Conservation (phyloP, 1,139 yeast genomes). For the Blastobotrys apis region DNA sequence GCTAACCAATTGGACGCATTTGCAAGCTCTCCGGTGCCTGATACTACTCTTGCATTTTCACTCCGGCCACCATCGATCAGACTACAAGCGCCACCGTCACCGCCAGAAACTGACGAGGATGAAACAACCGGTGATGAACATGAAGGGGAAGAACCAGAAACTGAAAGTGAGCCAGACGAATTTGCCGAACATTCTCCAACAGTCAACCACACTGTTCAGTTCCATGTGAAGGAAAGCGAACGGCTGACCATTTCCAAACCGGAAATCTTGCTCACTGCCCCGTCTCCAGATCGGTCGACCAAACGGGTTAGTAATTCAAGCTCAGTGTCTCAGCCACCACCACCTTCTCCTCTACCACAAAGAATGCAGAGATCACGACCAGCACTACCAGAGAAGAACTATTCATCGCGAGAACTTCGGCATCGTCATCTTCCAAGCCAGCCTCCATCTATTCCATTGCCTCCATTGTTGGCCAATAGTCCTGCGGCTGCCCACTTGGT, state of each 20-base stretch:
- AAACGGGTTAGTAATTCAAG: neutral
- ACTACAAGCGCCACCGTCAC: conserved; percentile 5
- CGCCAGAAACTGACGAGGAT: conserved; percentile 4
- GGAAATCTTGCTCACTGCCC: neutral
- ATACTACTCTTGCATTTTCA: conserved; percentile 6
- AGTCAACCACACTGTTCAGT: too few relatives aligned
- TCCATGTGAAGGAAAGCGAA: neutral
- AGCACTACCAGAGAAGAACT: neutral
- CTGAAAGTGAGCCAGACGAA: neutral
- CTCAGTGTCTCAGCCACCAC: neutral
- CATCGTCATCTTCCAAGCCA: neutral
- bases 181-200: too few relatives aligned
- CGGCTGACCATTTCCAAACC: neutral
- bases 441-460: too few relatives aligned
- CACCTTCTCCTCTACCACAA: neutral
- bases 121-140: neutral
- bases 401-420: neutral
- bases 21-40: conserved; percentile 1
- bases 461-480: too few relatives aligned
- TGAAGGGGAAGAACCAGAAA: neutral
- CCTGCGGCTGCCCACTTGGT: too few relatives aligned
- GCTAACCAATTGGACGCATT: conserved; percentile 3
- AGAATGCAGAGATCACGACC: neutral
- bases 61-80: conserved; percentile 9
- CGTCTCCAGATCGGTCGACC: neutral